phyloP scores from a whole-genome alignment of 495 filamentous ascomycete genomes.

The Rhypophila decipiens region DNA sequence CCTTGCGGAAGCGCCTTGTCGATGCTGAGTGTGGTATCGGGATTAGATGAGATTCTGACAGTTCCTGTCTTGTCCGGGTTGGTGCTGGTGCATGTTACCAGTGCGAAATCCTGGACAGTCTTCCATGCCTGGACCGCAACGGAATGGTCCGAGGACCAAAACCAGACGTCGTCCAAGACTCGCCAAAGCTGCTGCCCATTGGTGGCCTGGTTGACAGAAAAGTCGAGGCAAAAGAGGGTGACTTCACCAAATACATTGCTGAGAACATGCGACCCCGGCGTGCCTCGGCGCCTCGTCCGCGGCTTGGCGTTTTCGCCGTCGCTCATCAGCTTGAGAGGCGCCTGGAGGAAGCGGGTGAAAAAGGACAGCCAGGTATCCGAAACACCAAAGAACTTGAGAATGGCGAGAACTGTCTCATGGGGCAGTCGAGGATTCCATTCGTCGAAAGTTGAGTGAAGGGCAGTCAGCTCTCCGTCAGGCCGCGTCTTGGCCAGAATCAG shows the following conservation, averaged over 20 bases:
- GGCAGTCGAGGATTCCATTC: constrained; percentile 56
- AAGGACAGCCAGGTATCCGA: constrained; percentile 51
- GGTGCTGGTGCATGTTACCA: constrained; percentile 15
- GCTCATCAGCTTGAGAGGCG: constrained; percentile 47
- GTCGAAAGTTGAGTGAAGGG: constrained; percentile 55
- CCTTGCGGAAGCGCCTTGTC: constrained; percentile 42
- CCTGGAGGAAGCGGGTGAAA: constrained; percentile 54
- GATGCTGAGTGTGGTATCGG: constrained; percentile 2
- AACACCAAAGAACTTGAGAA: constrained; percentile 56
- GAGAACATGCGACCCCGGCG: constrained; percentile 51
- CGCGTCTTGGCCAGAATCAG: constrained; percentile 46
- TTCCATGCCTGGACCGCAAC: not conserved
- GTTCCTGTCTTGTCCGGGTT: constrained; percentile 58
- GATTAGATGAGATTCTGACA: constrained; percentile 26
- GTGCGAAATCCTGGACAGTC: not conserved
- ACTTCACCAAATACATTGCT: constrained; percentile 55
- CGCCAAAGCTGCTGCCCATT: constrained; percentile 53
- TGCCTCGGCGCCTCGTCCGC: constrained; percentile 46
- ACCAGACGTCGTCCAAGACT: constrained; percentile 60
- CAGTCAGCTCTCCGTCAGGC: constrained; percentile 45
- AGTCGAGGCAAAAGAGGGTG: constrained; percentile 63
- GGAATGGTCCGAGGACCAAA: constrained; percentile 24
- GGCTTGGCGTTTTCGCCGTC: constrained; percentile 16
- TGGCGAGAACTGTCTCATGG: constrained; percentile 50
- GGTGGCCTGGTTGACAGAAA: constrained; percentile 52